These are phyloP conservation scores for Cyberlindnera euphorbiae DNA, from an alignment of 805 yeast species.

Conservation along the genomic window DNA sequence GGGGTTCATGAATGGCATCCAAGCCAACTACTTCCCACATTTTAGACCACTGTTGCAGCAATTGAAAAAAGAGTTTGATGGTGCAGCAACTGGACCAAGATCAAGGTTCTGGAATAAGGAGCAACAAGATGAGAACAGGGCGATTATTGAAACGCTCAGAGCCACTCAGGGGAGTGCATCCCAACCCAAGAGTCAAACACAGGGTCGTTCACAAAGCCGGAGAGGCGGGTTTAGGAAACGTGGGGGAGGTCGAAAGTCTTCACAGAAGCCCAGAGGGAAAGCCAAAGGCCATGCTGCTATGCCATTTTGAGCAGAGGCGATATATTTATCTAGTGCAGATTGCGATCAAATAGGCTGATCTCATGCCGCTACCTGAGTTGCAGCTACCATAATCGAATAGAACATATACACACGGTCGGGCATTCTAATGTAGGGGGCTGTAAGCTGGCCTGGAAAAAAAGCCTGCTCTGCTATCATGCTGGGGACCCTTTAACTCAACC, in stretches of 20 bases:
- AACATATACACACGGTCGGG: too few relatives aligned
- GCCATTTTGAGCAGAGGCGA: neutral
- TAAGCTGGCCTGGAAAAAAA: too few relatives aligned
- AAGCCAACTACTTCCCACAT: conserved; percentile 30
- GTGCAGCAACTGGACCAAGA: conserved; percentile 11
- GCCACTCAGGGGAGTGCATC: conserved; percentile 20
- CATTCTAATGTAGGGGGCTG: too few relatives aligned
- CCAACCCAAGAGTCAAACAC: neutral
- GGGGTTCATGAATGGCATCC: conserved; percentile 23
- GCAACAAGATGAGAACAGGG: conserved; percentile 13
- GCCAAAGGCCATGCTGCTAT: conserved; percentile 1
- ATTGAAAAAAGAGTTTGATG: conserved; percentile 12
- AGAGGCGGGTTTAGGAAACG: neutral
- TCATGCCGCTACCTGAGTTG: too few relatives aligned
- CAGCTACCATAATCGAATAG: too few relatives aligned
- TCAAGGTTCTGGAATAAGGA: conserved; percentile 18
- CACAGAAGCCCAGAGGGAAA: neutral
- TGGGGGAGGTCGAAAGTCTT: neutral
- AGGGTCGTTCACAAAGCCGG: neutral
- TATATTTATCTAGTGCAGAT: neutral
- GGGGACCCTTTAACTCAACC: too few relatives aligned
- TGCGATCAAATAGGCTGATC: too few relatives aligned
- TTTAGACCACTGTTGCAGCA: conserved; percentile 34
- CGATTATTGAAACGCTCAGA: conserved; percentile 18
- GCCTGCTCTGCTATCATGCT: too few relatives aligned